Percentiles rank a stretch among this genome's conserved stretches.
These are phyloP conservation scores for Trifolium pratense DNA, from an alignment of 306 rosid genomes.

Conservation along the genomic window DNA sequence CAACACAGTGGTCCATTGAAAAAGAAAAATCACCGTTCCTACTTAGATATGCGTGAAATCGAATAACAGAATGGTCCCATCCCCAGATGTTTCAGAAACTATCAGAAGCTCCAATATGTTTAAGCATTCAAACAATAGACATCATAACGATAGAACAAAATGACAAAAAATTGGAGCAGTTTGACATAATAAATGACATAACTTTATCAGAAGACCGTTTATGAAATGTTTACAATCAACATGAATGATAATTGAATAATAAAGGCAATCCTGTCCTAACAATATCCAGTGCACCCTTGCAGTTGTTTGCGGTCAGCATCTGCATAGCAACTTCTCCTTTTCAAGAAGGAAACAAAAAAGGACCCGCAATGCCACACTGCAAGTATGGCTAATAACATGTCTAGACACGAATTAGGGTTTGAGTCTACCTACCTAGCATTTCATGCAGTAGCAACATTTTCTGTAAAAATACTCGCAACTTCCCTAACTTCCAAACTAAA, in stretches of 20 bases:
- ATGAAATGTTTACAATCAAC: slow-evolving; percentile 49
- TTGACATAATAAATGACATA: slow-evolving; percentile 1
- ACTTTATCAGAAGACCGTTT: slow-evolving; percentile 33
- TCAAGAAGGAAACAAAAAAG: neutral
- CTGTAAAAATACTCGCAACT: slow-evolving; percentile 25
- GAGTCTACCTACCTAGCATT: slow-evolving; percentile 42
- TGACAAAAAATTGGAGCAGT: neutral
- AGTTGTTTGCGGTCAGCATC: slow-evolving; percentile 43
- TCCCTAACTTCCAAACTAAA: slow-evolving; percentile 46
- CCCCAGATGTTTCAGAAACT: slow-evolving; percentile 5
- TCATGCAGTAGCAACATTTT: slow-evolving; percentile 44
- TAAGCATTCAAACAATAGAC: neutral
- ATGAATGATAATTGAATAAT: slow-evolving; percentile 38
- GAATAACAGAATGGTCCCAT: neutral
- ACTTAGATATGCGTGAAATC: slow-evolving; percentile 1
- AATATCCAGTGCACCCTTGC: slow-evolving; percentile 34
- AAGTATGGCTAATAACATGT: slow-evolving; percentile 39
- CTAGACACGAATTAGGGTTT: slow-evolving; percentile 33
- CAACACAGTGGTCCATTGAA: neutral
- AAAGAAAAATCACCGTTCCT: neutral
- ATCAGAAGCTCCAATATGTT: neutral
- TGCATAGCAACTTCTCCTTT: slow-evolving; percentile 34
- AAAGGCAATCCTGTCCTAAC: slow-evolving; percentile 25
- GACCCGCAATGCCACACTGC: slow-evolving; percentile 43
- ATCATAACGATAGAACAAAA: neutral